These are phyloP conservation scores for Metschnikowia lunata DNA, from an alignment of 805 yeast species.

Conservation along the genomic window DNA sequence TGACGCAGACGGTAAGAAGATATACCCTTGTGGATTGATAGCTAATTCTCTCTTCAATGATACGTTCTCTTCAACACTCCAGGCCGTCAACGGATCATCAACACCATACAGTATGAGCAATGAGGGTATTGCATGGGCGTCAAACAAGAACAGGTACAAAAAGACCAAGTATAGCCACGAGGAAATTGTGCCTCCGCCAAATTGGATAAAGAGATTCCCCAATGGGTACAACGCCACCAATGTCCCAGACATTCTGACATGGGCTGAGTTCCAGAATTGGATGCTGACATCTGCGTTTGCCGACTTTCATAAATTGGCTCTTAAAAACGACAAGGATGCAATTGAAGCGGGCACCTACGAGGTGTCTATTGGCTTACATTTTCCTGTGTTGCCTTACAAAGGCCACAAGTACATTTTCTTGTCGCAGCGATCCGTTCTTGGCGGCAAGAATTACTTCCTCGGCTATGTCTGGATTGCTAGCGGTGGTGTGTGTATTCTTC, in stretches of 20 bases:
- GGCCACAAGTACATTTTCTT: conserved; percentile 66
- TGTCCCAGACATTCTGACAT: conserved; percentile 40
- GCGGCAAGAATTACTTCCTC: conserved; percentile 70
- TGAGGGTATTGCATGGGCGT: conserved; percentile 40
- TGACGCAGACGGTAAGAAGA: conserved; percentile 42
- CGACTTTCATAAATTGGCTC: conserved; percentile 45
- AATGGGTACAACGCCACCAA: conserved; percentile 41
- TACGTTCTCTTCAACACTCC: conserved; percentile 41
- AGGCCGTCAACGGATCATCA: conserved; percentile 35
- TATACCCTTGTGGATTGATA: conserved; percentile 80
- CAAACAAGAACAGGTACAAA: conserved; percentile 36
- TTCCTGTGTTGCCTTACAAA: conserved; percentile 67
- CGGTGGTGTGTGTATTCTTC: conserved; percentile 62
- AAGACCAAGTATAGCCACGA: conserved; percentile 36
- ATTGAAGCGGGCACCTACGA: conserved; percentile 59
- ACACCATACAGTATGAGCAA: conserved; percentile 32
- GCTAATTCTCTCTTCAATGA: conserved; percentile 81
- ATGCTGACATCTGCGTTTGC: conserved; percentile 42
- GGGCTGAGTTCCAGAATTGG: conserved; percentile 46
- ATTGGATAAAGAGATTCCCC: conserved; percentile 42
- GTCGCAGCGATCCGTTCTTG: conserved; percentile 67
- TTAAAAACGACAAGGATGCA: conserved; percentile 55
- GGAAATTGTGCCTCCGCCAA: conserved; percentile 43
- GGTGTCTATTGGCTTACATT: conserved; percentile 64
- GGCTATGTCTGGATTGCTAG: conserved; percentile 74